These are phyloP conservation scores for Collybia nuda DNA, from an alignment of 768 basidiomycete species.

Conservation along the genomic window DNA sequence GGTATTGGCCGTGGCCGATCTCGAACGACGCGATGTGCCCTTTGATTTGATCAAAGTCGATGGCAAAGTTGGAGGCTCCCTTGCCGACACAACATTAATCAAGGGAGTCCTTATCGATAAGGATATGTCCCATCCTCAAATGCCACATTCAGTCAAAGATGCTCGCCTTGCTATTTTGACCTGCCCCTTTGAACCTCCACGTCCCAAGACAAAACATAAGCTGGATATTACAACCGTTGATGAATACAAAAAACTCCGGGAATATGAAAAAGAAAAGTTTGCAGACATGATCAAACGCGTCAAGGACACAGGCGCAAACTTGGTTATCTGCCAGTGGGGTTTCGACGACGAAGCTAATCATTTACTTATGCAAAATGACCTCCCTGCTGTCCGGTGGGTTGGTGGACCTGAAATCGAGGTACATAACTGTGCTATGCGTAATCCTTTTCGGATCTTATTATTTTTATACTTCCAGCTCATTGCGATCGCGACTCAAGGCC, in stretches of 20 bases:
- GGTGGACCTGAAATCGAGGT: constrained; percentile 99
- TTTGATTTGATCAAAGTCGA: constrained; percentile 99
- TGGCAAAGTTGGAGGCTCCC: constrained; percentile 96
- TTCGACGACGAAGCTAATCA: constrained; percentile 99
- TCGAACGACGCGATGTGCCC: constrained; percentile 91
- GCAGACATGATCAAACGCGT: constrained; percentile 95
- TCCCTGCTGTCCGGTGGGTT: constrained; percentile 98
- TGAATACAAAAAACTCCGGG: constrained; percentile 92
- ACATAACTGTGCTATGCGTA: background rate
- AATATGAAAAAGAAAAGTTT: constrained; percentile 97
- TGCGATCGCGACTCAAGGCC: constrained; percentile 96
- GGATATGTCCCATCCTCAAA: constrained; percentile 99
- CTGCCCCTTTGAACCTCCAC: constrained; percentile 98
- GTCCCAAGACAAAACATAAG: constrained; percentile 99
- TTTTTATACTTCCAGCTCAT: constrained; percentile 64
- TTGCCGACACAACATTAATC: constrained; percentile 93
- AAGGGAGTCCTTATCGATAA: constrained; percentile 99
- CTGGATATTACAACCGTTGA: constrained; percentile 96
- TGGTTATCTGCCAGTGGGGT: constrained; percentile 99
- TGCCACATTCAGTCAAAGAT: constrained; percentile 87
- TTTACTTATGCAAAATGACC: constrained; percentile 93
- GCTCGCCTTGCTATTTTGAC: constrained; percentile 96
- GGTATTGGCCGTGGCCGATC: constrained; percentile 91
- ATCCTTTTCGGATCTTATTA: background rate
- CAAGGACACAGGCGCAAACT: constrained; percentile 94